phyloP scores from a whole-genome alignment of 768 basidiomycete genomes.

The Collybia nuda region DNA sequence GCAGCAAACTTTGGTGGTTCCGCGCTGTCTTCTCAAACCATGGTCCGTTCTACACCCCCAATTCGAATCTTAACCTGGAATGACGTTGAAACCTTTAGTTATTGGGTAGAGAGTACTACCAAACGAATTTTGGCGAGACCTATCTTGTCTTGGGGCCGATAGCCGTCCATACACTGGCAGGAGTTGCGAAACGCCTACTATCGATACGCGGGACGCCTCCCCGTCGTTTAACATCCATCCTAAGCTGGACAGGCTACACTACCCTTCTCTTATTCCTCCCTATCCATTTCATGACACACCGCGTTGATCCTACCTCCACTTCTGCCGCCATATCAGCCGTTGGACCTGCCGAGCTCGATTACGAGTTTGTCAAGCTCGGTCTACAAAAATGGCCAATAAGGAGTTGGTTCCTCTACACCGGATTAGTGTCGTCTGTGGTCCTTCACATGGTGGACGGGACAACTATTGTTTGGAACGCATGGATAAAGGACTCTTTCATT shows the following conservation, averaged over 20 bases:
- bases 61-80: no score
- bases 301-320: slow-evolving; percentile 49
- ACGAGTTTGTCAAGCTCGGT: slow-evolving; percentile 78
- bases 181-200: slow-evolving; percentile 57
- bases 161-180: slow-evolving; percentile 59
- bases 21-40: slow-evolving; percentile 62
- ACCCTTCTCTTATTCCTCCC: slow-evolving; percentile 58
- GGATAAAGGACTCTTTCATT: slow-evolving; percentile 30
- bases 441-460: slow-evolving; percentile 67
- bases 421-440: slow-evolving; percentile 53
- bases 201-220: slow-evolving; percentile 30
- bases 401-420: slow-evolving; percentile 62
- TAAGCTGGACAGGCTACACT: slow-evolving; percentile 67
- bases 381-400: slow-evolving; percentile 60
- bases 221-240: slow-evolving; percentile 35
- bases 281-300: slow-evolving; percentile 70
- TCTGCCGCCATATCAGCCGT: slow-evolving; percentile 52
- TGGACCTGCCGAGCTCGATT: slow-evolving; percentile 78
- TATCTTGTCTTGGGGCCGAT: slow-evolving; percentile 69
- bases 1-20: slow-evolving; percentile 74
- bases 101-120: slow-evolving; percentile 85
- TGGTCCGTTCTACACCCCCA: slow-evolving; percentile 50
- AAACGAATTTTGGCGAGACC: slow-evolving; percentile 66
- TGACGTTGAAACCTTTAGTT: slow-evolving; percentile 57
- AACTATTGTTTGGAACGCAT: slow-evolving; percentile 50